A percentile compares a stretch with the other conserved stretches of the same genome.
Evolutionary conservation across 2,329 filamentous ascomycete genomes (phyloP).

Genomic region (Penicillium glabrum): DNA sequence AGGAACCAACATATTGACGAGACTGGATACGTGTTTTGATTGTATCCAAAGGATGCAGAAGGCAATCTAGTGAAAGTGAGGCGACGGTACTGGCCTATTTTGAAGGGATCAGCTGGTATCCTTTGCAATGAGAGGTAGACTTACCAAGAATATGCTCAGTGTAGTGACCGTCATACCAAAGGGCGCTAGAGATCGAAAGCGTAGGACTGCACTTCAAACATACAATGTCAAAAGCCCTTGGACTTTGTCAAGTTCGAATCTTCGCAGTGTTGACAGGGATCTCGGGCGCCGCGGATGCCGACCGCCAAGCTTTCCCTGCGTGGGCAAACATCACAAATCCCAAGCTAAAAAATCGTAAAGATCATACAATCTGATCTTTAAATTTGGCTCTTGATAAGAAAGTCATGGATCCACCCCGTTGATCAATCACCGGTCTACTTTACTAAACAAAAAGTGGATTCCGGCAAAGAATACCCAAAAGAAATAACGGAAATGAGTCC

Average conservation of each 20-base stretch:
- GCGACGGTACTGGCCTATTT: not conserved
- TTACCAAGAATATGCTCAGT: not conserved
- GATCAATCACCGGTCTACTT: not conserved
- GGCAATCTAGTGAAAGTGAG: not conserved
- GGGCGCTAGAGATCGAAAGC: not conserved
- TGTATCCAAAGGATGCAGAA: not conserved
- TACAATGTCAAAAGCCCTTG: no score
- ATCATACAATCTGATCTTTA: not conserved
- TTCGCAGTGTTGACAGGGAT: not conserved
- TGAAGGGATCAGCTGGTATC: not conserved
- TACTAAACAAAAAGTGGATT: slow-evolving; percentile 2
- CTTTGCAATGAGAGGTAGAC: not conserved
- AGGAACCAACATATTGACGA: not conserved
- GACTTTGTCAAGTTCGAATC: not conserved
- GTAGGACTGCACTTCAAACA: no score
- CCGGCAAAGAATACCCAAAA: not conserved
- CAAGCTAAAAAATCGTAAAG: not conserved
- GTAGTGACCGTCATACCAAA: not conserved
- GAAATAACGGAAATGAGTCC: slow-evolving; percentile 2
- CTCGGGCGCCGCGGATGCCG: not conserved
- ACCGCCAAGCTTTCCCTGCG: not conserved
- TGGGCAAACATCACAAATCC: not conserved
- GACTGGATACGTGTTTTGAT: not conserved
- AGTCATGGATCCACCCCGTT: not conserved
- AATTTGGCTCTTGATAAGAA: not conserved